Evolutionary conservation across 192 early-diverging fungal species (phyloP), one percentile per base, ranked within the genome.

Genomic region (Backusella parvicylindrica): DNA sequence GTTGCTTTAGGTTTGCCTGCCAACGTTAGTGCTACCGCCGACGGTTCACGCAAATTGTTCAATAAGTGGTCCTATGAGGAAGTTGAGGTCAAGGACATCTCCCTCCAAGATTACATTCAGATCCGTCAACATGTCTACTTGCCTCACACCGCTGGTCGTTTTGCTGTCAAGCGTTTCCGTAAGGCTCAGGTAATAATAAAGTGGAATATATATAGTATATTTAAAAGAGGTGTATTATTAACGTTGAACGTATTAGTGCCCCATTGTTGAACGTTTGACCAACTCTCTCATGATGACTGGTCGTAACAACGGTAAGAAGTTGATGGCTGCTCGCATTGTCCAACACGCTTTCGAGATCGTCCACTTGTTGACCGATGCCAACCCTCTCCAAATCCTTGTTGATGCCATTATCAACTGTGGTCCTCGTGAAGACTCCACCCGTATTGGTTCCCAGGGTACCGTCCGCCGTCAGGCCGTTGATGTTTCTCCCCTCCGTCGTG

Each of bases 251-350:
- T n/a, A n/a, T 16, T 74, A 92, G 94, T 98, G 96, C 92, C 97
- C 97, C 73, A 92, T 98, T 72, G 95, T 97, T 75, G 97, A 99
- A 92, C 95, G 97, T 85, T 91, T 99, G 73, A 93, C 95, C 88
- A 98, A 98, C 93, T 96, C 96, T 78, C 89, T 99, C 79, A 99
- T 99, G 97, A 98, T 97, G 95, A 95, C 97, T 90, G 97, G 97
- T 75, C 95, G 97, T 80, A 99, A 99, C 95, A 99, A 96, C 91
- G 97, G 97, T 81, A 99, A 99, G 94, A 99, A 99, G 92, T 90
- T 99, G 79, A 97, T 98, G 96, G 94, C 97, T 76, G 89, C 91
- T 84, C 96, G 97, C 76, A 99, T 99, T 83, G 95, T 99, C 85
- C 96, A 99, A 92, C 97, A 99, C 90, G 94, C 97, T 70, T 98